Evolutionary conservation across 2,329 filamentous ascomycete species (phyloP), one percentile per base, ranked within the genome.

Genomic region (Aspergillus sp.): DNA sequence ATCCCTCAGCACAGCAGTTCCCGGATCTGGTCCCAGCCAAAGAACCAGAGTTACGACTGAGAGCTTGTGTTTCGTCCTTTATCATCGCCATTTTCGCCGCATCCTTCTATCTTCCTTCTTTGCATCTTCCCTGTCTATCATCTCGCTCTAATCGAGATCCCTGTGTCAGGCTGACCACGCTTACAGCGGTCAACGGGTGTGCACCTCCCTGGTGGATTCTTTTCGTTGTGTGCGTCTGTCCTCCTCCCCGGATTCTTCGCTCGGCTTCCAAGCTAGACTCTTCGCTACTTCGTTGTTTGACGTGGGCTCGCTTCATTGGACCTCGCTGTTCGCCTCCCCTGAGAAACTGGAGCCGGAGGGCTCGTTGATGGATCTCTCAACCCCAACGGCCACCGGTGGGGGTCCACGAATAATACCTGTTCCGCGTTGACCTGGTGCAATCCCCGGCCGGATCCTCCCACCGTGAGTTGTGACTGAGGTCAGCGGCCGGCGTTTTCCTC

Each of bases 251-350:
- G 57, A 60, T 57, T 62, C 45, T 57, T 49, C 60, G 30, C 53
- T 49, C 38, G 47, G 38, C 43, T 49, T 59, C 60, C 63, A 63
- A 60, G 58, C 64, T 68, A 63, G 55, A 61, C 51, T 57, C 43
- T 47, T 49, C 59, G 38, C 50, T 64, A 43, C n/a, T 46, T 41
- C 9, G 6, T 47, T 28, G 48, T 53, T 65, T 67, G 68, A 70
- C 68, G 68, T 70, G 68, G 68, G 66, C 64, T 55, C 52, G 60
- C 64, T 53, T 66, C 54, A 70, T 70, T 70, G 68, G 68, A 41
- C 38, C 60, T 67, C 50, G 7, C n/a, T 41, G 17, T 53, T 50
- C 59, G 57, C 53, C 65, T 65, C 64, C 64, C 65, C 63, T 69
- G 66, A 60, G 22, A 61, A 38, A 38, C 30, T 41, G 4, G 46